These are phyloP conservation scores for Agastache rugosa DNA, from an alignment of 257 asterid species.

Conservation along the genomic window DNA sequence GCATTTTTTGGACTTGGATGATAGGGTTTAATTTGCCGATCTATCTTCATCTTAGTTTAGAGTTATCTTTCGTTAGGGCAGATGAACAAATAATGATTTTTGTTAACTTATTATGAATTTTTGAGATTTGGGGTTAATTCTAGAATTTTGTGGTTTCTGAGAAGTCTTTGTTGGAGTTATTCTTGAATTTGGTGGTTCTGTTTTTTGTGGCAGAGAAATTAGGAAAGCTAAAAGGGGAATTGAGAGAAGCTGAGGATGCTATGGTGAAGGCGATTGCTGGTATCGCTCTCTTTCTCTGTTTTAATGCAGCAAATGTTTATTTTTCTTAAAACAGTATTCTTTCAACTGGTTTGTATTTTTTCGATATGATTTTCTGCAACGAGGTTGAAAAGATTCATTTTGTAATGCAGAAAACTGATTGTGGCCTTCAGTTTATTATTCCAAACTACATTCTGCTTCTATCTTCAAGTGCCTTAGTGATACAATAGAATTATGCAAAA, in stretches of 20 bases:
- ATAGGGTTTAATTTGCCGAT: constrained; percentile 34
- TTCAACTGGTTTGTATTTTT: background rate
- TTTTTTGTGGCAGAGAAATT: constrained; percentile 54
- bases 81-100: background rate
- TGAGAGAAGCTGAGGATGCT: constrained; percentile 73
- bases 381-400: constrained; percentile 2
- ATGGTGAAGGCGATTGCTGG: constrained; percentile 88
- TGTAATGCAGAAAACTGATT: constrained; percentile 14
- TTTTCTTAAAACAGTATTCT: background rate
- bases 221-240: constrained; percentile 62
- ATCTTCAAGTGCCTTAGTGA: background rate
- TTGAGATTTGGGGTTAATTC: background rate
- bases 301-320: background rate
- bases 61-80: background rate
- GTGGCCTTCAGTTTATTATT: background rate
- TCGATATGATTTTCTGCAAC: constrained; percentile 21
- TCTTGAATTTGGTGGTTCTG: constrained; percentile 30
- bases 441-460: background rate
- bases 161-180: constrained; percentile 6
- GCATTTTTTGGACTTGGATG: constrained; percentile 4
- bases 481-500: background rate
- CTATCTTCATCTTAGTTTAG: background rate
- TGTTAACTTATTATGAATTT: background rate
- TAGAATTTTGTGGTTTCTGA: background rate
- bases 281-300: constrained; percentile 33